Percentiles rank a stretch among this genome's conserved stretches.
phyloP scores from a whole-genome alignment of 176 grass and related monocot genomes.

The Musa itinerans region DNA sequence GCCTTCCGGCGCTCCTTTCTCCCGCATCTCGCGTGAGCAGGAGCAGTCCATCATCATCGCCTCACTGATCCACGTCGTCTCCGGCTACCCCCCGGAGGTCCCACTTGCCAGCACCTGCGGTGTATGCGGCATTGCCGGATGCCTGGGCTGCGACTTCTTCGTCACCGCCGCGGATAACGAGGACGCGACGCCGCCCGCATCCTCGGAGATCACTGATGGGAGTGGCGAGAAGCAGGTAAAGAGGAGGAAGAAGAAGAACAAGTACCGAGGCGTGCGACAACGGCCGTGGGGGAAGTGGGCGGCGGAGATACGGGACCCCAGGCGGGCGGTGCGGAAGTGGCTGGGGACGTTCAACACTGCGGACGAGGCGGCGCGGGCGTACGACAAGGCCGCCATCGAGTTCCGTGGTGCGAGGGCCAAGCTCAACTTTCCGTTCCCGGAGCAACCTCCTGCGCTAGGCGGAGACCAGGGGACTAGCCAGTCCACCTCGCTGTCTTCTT shows the following conservation, averaged over 20 bases:
- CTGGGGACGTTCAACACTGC: too few species aligned
- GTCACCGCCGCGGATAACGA: neutral
- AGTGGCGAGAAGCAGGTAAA: neutral
- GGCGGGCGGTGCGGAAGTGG: too few species aligned
- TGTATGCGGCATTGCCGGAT: constrained; percentile 37
- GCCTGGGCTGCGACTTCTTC: constrained; percentile 30
- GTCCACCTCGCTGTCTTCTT: neutral
- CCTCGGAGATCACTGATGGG: constrained; percentile 16
- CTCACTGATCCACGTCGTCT: neutral
- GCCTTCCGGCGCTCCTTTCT: neutral
- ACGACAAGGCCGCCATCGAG: constrained; percentile 36
- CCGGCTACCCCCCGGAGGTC: neutral
- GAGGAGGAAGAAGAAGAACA: constrained; percentile 23
- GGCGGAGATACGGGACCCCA: too few species aligned
- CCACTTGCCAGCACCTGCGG: constrained; percentile 19
- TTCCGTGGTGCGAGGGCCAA: constrained; percentile 48
- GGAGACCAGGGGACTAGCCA: neutral
- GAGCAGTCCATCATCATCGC: constrained; percentile 1
- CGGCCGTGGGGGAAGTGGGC: too few species aligned
- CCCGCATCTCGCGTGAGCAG: neutral
- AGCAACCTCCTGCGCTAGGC: neutral
- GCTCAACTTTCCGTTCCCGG: constrained; percentile 45
- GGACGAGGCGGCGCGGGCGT: too few species aligned
- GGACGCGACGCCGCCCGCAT: neutral
- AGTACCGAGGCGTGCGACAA: constrained; percentile 40